These are phyloP conservation scores for Solanum tacnaense DNA, from an alignment of 257 asterid species.

Conservation along the genomic window DNA sequence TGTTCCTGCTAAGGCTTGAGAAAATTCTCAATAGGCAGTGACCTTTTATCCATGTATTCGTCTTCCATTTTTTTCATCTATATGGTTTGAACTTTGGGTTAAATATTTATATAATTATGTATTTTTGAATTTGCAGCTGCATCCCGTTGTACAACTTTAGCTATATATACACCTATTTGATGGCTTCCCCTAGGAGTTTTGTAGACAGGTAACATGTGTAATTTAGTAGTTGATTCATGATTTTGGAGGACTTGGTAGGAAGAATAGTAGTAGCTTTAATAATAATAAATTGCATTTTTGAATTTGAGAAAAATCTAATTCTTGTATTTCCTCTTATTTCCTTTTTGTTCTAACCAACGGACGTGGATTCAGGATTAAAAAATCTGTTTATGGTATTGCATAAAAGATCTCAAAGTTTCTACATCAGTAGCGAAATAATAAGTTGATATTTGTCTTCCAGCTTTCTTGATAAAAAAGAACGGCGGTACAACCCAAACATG, in stretches of 20 bases:
- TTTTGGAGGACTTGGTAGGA: background rate
- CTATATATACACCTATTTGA: conserved; percentile 58
- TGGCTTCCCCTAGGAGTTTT: conserved; percentile 81
- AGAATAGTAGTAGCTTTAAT: background rate
- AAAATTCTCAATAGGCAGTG: background rate
- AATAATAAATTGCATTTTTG: background rate
- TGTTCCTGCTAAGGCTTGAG: background rate
- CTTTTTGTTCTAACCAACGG: background rate
- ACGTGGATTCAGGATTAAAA: too few species aligned
- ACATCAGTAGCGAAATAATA: background rate
- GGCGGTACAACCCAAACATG: conserved; percentile 77
- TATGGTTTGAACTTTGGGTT: background rate
- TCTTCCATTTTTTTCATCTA: background rate
- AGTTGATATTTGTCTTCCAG: conserved; percentile 21
- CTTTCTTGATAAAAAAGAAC: conserved; percentile 63
- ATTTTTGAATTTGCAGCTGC: conserved; percentile 42
- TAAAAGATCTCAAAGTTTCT: background rate
- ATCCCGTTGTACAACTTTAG: conserved; percentile 91
- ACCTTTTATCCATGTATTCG: background rate
- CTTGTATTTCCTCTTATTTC: background rate
- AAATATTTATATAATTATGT: background rate
- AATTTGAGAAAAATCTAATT: background rate
- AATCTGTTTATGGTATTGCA: background rate
- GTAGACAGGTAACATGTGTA: conserved; percentile 69
- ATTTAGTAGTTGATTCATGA: background rate